phyloP scores from a whole-genome alignment of 2,329 filamentous ascomycete genomes.

The Sporothrix luriei region DNA sequence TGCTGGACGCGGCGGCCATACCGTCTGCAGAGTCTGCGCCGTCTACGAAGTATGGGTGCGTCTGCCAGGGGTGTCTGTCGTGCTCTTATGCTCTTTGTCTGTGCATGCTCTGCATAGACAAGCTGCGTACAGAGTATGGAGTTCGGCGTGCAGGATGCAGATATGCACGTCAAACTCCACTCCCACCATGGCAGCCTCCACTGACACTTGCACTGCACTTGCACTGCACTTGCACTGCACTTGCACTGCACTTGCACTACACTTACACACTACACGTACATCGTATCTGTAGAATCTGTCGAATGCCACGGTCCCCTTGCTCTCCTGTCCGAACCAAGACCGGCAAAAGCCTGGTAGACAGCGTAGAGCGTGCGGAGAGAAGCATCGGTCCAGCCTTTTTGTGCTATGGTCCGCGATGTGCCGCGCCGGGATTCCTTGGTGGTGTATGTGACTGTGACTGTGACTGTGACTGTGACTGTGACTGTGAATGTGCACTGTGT shows the following conservation, averaged over 20 bases:
- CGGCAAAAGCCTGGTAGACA: background rate
- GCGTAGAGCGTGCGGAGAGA: background rate
- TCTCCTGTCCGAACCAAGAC: constrained; percentile 14
- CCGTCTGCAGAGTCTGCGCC: background rate
- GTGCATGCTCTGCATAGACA: constrained; percentile 1
- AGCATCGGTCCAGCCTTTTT: constrained; percentile 4
- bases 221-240: no score
- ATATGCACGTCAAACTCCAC: background rate
- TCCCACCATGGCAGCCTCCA: no score
- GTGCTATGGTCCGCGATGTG: constrained; percentile 1
- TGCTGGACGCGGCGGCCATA: background rate
- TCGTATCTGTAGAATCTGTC: no score
- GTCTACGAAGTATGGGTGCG: background rate
- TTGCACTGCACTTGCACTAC: no score
- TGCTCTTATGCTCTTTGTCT: background rate
- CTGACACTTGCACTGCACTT: no score
- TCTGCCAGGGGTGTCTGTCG: background rate
- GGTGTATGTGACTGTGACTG: no score
- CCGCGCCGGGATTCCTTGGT: background rate
- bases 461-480: no score
- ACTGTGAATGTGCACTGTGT: no score
- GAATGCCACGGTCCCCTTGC: background rate
- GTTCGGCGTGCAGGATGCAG: background rate
- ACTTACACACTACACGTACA: no score
- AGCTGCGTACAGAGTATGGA: no score